Base-by-base conservation (phyloP, 1,284 basidiomycete species). In the Vanrija humicola region DNA sequence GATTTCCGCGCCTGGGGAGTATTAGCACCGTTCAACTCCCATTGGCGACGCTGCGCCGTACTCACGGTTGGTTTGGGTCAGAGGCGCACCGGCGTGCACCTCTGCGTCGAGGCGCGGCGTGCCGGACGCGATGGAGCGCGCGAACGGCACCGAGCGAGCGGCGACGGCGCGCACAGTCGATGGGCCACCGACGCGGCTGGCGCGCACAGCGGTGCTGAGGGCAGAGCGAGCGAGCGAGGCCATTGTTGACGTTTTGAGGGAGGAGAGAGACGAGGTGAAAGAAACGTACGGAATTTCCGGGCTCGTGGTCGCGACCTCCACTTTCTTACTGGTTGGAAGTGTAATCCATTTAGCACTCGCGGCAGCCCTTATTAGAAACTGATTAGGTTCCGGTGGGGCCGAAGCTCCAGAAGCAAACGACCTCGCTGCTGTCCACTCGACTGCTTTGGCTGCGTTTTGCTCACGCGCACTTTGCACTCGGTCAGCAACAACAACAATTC, bases 1-100 rank as follows among this genome's bases (percentile, higher is more conserved):
- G 38, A 84, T 82, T 75, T 95, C 89, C 16, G 90, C 90, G 62
- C 87, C 92, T 94, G 43, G 9, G 1, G 10, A 18, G 19, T 52
- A 23, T 23, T 12, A 45, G 49, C 15, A 29, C 9, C 14, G 29
- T n/a, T 25, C 25, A 38, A 23, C 3, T n/a, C 21, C 38, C 3
- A n/a, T 21, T 5, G 34, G 59, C 28, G 10, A 28, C 6, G 28
- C 6, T 10, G 10, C 28, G 3, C 28, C 28, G 28, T 7, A 28
- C 69, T 10, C 18, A 72, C 70, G 63, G 56, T 72, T 72, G 4
- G 70, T 72, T 59, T 72, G 70, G 40, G 59, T 64, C 23, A 73
- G 45, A 5, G 64, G 63, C 3, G 70, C 68, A 8, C 69, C 70
- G 29, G 61, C 49, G 10, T 55, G 52, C 6, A 59, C 46, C 40